Base-by-base conservation (phyloP, 2,329 filamentous ascomycete species). In the Coniochaeta sp. region DNA sequence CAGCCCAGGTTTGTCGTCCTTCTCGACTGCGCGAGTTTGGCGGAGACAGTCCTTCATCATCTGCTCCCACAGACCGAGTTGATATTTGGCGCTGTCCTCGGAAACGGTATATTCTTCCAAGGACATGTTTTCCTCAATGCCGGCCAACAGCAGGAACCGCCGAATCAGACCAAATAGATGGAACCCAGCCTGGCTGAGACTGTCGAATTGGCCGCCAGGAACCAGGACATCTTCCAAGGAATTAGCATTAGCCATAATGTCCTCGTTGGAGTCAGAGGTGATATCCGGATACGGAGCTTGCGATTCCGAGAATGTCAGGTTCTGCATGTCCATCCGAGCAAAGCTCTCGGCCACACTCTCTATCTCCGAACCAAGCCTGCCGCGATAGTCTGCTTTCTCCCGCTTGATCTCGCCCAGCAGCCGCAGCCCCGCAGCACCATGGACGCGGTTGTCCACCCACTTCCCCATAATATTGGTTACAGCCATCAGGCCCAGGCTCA, bases 251-350 rank as follows among this genome's bases (percentile, higher is more conserved):
- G 40, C 40, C 40, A 19, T 19, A n/a, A 44, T 19, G n/a, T 57
- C 43, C 22, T 31, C 60, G 50, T 66, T 44, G 12, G n/a, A 19
- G 16, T 16, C 40, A 70, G 12, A 66, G 65, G 60, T 72, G 73
- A 44, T 6, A 44, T 44, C 40, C 7, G 40, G 40, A 22, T 44
- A 44, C 1, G 72, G 72, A 2, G 70, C 68, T 5, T 62, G 65
- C 0, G 66, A 67, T 33, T 74, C 73, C 1, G 65, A 67, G 47
- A 74, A 73, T 0, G 71, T 68, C 68, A 74, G 70, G 63, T 69
- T 69, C 43, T 72, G 68, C 6, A 75, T 26, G 47, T 74, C 72
- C n/a, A 74, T 57, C 1, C 72, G 65, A 2, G 67, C 67, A 1
- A 75, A 31, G 2, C 61, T 64, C 38, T 65, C 62, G 6, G 61